phyloP scores from a whole-genome alignment of 1,139 yeast genomes.

The Insectozyma bohioensis region DNA sequence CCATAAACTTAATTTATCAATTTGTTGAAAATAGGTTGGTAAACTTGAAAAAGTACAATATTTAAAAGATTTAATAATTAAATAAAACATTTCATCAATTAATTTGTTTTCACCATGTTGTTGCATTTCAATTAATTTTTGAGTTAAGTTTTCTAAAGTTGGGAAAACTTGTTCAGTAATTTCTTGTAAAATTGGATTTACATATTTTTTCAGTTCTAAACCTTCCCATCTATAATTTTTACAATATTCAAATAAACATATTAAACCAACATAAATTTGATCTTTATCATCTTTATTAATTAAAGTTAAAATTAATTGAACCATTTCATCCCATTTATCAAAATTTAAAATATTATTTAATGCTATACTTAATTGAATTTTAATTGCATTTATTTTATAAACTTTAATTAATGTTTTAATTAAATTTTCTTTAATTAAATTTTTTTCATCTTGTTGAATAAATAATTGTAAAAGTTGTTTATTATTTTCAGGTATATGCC shows the following conservation, averaged over 20 bases:
- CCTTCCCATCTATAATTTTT: conserved; percentile 59
- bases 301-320: conserved; percentile 36
- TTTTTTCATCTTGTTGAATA: conserved; percentile 51
- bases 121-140: conserved; percentile 30
- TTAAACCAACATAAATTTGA: conserved; percentile 57
- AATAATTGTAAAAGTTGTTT: conserved; percentile 23
- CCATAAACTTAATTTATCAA: conserved; percentile 59
- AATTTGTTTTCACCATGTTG: conserved; percentile 25
- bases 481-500: conserved; percentile 51
- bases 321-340: conserved; percentile 49
- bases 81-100: conserved; percentile 58
- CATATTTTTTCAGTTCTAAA: conserved; percentile 40
- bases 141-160: conserved; percentile 48
- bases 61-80: conserved; percentile 65
- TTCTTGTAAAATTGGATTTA: conserved; percentile 47
- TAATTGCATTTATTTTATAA: conserved; percentile 33
- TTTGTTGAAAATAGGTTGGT: conserved; percentile 56
- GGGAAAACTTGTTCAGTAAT: conserved; percentile 55
- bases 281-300: conserved; percentile 47
- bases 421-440: conserved; percentile 50
- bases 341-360: conserved; percentile 42
- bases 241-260: conserved; percentile 55
- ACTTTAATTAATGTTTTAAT: conserved; percentile 44
- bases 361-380: conserved; percentile 44
- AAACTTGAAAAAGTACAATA: conserved; percentile 56